A percentile compares a stretch with the other conserved stretches of the same genome.
Conservation (phyloP, 306 rosid genomes). For the Pueraria montana region DNA sequence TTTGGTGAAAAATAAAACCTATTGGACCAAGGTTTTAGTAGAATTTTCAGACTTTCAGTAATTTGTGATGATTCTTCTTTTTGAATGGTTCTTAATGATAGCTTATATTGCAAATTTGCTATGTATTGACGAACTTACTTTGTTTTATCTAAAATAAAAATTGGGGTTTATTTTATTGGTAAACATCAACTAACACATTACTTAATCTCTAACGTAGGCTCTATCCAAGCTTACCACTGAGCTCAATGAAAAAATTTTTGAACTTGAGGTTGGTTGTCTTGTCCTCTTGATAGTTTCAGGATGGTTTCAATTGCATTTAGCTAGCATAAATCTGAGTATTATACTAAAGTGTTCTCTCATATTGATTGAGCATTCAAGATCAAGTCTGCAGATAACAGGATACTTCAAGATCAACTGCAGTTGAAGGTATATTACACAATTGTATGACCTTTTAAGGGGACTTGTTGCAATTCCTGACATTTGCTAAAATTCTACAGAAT, state of each 20-base stretch:
- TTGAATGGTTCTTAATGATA: slow-evolving; percentile 13
- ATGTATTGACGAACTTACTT: background rate
- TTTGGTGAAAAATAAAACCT: background rate
- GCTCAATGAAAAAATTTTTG: slow-evolving; percentile 79
- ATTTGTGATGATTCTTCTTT: background rate
- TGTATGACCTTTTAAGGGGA: slow-evolving; percentile 33
- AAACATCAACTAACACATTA: slow-evolving; percentile 42
- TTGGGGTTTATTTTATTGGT: background rate
- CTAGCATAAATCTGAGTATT: slow-evolving; percentile 30
- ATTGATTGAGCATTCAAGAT: slow-evolving; percentile 65
- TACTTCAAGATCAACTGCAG: slow-evolving; percentile 89
- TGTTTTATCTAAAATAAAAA: background rate
- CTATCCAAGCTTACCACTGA: slow-evolving; percentile 75
- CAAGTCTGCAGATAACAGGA: slow-evolving; percentile 88
- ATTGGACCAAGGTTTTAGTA: background rate
- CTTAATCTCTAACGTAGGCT: slow-evolving; percentile 60
- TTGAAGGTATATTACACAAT: slow-evolving; percentile 63
- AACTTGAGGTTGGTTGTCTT: slow-evolving; percentile 82
- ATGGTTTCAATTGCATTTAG: slow-evolving; percentile 34
- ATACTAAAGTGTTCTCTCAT: slow-evolving; percentile 47
- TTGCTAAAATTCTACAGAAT: slow-evolving; percentile 52
- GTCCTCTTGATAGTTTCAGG: slow-evolving; percentile 39
- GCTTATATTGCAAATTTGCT: background rate
- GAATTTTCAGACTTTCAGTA: slow-evolving; percentile 1
- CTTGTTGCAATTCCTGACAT: slow-evolving; percentile 34